These are phyloP conservation scores for Vigna nakashimae DNA, from an alignment of 306 rosid genomes.

Conservation along the genomic window DNA sequence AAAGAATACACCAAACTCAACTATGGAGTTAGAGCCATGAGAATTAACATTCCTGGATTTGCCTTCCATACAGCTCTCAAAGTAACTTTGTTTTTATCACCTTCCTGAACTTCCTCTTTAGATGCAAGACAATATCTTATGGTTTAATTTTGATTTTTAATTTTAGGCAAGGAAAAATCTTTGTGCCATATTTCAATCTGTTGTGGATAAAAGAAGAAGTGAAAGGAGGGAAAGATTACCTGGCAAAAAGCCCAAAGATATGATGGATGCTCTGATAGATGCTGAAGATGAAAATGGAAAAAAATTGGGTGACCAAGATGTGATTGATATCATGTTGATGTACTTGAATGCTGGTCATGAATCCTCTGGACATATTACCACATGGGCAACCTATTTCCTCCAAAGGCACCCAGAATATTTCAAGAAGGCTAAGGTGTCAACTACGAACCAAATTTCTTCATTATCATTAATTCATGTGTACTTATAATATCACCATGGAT, in stretches of 20 bases:
- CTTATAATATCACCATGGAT: too few relatives aligned
- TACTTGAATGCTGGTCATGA: constrained; percentile 96
- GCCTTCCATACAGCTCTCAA: constrained; percentile 68
- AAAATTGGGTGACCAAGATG: constrained; percentile 68
- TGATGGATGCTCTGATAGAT: constrained; percentile 82
- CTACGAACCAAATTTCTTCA: not conserved
- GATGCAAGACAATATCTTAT: too few relatives aligned
- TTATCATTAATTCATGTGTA: not conserved
- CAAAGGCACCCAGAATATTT: constrained; percentile 60
- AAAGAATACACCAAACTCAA: constrained; percentile 67
- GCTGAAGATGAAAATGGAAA: constrained; percentile 76
- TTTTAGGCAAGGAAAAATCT: constrained; percentile 67
- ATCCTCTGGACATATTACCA: constrained; percentile 84
- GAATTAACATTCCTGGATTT: constrained; percentile 75
- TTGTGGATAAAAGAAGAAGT: constrained; percentile 57
- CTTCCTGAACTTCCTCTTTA: too few relatives aligned
- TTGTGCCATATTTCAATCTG: constrained; percentile 53
- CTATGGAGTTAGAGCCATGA: constrained; percentile 75
- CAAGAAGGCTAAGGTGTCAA: constrained; percentile 70
- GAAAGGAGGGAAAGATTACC: constrained; percentile 2
- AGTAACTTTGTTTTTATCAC: not conserved
- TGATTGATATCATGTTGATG: constrained; percentile 80
- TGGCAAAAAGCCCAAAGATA: constrained; percentile 54
- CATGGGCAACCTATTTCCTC: constrained; percentile 71
- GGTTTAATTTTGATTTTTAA: not conserved